Conservation (phyloP, 345 rosid species). For the Punica granatum region DNA sequence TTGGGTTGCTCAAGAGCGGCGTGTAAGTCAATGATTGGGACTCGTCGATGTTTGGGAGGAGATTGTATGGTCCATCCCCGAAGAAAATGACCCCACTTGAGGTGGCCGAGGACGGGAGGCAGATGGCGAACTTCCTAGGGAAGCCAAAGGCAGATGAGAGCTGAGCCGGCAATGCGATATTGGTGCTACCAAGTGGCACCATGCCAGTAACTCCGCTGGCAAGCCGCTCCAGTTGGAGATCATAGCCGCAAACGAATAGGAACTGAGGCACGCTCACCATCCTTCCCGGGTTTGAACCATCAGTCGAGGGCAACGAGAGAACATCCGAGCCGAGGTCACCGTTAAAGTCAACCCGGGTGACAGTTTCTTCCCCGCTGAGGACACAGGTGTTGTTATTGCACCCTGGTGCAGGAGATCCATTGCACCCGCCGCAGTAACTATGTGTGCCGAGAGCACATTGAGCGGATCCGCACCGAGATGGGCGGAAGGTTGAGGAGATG, state of each 20-base stretch:
- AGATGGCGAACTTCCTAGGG: constrained; percentile 22
- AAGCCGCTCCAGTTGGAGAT: constrained; percentile 18
- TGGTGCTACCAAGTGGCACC: constrained; percentile 34
- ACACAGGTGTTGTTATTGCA: constrained; percentile 45
- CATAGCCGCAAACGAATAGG: constrained; percentile 23
- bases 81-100: constrained; percentile 28
- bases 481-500: constrained; percentile 32
- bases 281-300: constrained; percentile 35
- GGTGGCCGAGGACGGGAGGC: constrained; percentile 19
- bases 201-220: constrained; percentile 24
- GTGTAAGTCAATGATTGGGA: constrained; percentile 36
- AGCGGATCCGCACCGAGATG: constrained; percentile 30
- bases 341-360: constrained; percentile 5
- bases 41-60: constrained; percentile 26
- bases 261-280: constrained; percentile 24
- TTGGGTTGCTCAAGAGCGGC: constrained; percentile 31
- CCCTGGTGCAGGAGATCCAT: constrained; percentile 29
- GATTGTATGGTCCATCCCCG: constrained; percentile 26
- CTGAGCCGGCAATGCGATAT: constrained; percentile 22
- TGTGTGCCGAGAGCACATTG: constrained; percentile 28
- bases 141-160: constrained; percentile 23
- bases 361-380: constrained; percentile 28
- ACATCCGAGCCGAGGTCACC: constrained; percentile 38
- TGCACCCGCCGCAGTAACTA: constrained; percentile 12
- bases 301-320: constrained; percentile 30